Conservation (phyloP, 1,284 basidiomycete species). For the Pyrrhoderma noxium region DNA sequence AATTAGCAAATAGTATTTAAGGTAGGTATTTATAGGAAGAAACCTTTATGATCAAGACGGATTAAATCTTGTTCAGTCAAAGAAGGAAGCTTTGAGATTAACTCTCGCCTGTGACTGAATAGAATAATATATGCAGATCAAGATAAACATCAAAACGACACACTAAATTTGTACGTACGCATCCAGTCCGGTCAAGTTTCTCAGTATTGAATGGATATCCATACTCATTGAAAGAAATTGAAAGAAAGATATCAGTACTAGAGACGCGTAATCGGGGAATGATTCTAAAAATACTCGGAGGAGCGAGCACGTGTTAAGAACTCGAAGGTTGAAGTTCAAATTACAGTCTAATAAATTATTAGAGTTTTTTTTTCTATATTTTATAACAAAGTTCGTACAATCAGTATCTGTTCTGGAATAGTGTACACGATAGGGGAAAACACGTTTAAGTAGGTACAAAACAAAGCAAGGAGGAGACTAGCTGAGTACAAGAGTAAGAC, state of each 20-base stretch:
- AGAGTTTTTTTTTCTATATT: no score
- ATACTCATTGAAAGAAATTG: no score
- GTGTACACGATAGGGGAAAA: neutral
- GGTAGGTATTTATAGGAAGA: constrained; percentile 25
- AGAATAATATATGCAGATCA: neutral
- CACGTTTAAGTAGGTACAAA: neutral
- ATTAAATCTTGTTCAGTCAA: constrained; percentile 37
- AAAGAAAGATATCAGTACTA: no score
- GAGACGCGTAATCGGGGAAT: no score
- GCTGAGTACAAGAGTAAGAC: no score
- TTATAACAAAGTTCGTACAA: constrained; percentile 8
- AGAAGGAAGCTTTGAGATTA: constrained; percentile 34
- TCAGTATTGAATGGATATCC: no score
- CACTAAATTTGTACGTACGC: constrained; percentile 21
- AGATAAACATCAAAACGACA: neutral
- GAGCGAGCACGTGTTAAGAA: no score
- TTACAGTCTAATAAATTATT: no score
- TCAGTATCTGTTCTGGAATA: constrained; percentile 12
- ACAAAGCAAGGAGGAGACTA: no score
- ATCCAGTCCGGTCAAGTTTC: constrained; percentile 20
- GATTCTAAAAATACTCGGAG: no score
- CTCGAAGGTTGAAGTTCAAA: no score
- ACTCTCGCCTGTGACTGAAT: constrained; percentile 28
- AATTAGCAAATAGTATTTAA: neutral
- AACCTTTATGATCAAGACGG: constrained; percentile 32